phyloP scores from a whole-genome alignment of 192 early-diverging fungal species.

The Backusella psychrophila region DNA sequence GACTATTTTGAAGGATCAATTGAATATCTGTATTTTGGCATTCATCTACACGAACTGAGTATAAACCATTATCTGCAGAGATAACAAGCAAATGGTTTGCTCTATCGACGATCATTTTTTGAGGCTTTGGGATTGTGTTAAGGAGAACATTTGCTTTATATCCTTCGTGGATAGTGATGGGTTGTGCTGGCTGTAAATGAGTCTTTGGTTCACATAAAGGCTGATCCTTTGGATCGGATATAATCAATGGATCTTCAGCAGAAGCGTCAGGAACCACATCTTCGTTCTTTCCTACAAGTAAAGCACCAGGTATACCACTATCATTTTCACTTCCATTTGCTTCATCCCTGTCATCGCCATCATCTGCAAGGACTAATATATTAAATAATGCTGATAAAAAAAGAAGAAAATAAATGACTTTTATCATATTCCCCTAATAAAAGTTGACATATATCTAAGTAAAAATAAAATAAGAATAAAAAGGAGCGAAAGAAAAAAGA shows the following conservation, averaged over 20 bases:
- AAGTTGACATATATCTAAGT: neutral
- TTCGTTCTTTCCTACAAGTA: neutral
- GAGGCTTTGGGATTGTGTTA: slow-evolving; percentile 25
- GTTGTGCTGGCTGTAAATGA: neutral
- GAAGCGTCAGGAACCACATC: slow-evolving; percentile 21
- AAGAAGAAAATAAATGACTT: neutral
- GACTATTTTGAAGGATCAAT: neutral
- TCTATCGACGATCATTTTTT: slow-evolving; percentile 15
- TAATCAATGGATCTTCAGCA: slow-evolving; percentile 15
- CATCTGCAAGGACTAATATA: neutral
- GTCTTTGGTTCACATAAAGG: slow-evolving; percentile 21
- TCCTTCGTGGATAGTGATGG: slow-evolving; percentile 12
- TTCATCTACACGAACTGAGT: slow-evolving; percentile 27
- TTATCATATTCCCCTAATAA: neutral
- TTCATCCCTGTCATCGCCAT: neutral
- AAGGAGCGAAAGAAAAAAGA: neutral
- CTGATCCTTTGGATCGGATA: slow-evolving; percentile 11
- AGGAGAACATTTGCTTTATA: slow-evolving; percentile 22
- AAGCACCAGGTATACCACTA: neutral
- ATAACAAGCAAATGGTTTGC: slow-evolving; percentile 28
- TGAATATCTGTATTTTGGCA: slow-evolving; percentile 23
- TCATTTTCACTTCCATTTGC: neutral
- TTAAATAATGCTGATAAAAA: neutral
- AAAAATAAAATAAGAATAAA: neutral
- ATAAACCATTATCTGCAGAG: slow-evolving; percentile 15